These are phyloP conservation scores for Poteriospumella lacustris DNA, from an alignment of 108 stramenopile genomes.

Conservation along the genomic window DNA sequence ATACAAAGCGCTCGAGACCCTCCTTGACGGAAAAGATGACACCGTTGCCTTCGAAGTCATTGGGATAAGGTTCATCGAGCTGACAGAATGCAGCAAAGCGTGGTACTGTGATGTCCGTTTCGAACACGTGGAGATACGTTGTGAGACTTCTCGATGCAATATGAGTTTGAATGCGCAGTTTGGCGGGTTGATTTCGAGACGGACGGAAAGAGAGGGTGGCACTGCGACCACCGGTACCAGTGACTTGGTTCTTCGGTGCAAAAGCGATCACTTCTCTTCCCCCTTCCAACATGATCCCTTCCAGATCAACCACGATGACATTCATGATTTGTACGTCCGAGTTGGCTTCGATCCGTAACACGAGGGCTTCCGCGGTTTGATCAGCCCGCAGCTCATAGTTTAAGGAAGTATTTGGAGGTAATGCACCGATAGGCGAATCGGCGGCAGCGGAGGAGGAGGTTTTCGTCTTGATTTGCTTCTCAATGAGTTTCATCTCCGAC, in stretches of 20 bases:
- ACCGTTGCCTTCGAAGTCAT: not conserved
- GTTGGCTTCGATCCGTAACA: conserved; percentile 33
- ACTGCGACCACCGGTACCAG: no score
- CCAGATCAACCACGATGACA: conserved; percentile 43
- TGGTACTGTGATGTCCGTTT: conserved; percentile 34
- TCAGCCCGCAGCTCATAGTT: not conserved
- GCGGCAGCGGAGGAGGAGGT: no score
- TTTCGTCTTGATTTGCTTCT: conserved; percentile 23
- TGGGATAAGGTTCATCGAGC: not conserved
- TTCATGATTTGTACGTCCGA: conserved; percentile 40
- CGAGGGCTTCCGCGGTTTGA: not conserved
- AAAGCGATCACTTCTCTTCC: conserved; percentile 26
- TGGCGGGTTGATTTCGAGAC: conserved; percentile 18
- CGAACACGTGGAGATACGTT: conserved; percentile 46
- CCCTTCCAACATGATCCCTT: conserved; percentile 46
- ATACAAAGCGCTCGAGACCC: not conserved
- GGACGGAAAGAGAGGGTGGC: conserved; percentile 6
- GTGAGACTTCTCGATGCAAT: conserved; percentile 39
- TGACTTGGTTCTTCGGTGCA: not conserved
- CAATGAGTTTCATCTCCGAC: conserved; percentile 46
- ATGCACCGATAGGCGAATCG: conserved; percentile 13
- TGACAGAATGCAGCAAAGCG: conserved; percentile 38
- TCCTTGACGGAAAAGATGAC: not conserved
- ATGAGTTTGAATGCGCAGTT: conserved; percentile 37
- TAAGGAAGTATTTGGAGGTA: conserved; percentile 42